Percentiles rank a stretch among this genome's conserved stretches.
Conservation (phyloP, 2,329 filamentous ascomycete species). For the Cyclaneusma minus region DNA sequence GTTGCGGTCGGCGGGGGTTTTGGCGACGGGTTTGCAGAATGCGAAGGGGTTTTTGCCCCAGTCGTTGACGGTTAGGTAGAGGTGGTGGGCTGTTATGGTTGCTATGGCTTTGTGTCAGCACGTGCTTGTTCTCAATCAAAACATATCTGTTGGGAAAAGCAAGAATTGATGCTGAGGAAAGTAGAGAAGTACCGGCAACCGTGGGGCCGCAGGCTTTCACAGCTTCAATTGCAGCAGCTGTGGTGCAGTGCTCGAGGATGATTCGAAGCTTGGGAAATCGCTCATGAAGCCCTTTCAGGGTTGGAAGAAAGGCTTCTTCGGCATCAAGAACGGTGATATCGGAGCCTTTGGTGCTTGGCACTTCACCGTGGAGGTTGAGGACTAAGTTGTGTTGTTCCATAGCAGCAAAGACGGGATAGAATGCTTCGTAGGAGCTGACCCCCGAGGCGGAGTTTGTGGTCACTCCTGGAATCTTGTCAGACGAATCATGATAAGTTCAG, state of each 20-base stretch:
- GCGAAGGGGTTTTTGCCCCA: conserved; percentile 51
- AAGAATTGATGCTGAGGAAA: conserved; percentile 13
- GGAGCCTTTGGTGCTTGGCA: conserved; percentile 27
- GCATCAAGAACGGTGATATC: conserved; percentile 47
- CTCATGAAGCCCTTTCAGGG: conserved; percentile 54
- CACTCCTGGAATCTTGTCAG: conserved; percentile 47
- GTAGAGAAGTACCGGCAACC: conserved; percentile 38
- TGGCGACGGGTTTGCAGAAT: conserved; percentile 53
- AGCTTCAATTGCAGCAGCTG: conserved; percentile 62
- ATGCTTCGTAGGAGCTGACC: conserved; percentile 52
- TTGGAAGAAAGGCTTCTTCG: conserved; percentile 68
- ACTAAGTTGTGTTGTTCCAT: conserved; percentile 76
- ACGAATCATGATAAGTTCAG: background rate
- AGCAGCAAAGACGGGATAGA: conserved; percentile 69
- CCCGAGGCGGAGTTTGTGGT: conserved; percentile 55
- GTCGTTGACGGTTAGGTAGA: conserved; percentile 67
- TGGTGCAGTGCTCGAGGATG: conserved; percentile 76
- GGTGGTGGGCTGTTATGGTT: conserved; percentile 77
- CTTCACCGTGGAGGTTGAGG: conserved; percentile 89
- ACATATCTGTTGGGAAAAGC: conserved; percentile 1
- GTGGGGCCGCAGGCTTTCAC: conserved; percentile 63
- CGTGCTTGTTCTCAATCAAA: too few species aligned
- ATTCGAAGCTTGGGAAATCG: conserved; percentile 59
- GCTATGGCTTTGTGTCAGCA: too few species aligned
- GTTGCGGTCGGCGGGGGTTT: conserved; percentile 27